Conservation (phyloP, 176 grass and related monocot genomes). For the Carex littledalei region DNA sequence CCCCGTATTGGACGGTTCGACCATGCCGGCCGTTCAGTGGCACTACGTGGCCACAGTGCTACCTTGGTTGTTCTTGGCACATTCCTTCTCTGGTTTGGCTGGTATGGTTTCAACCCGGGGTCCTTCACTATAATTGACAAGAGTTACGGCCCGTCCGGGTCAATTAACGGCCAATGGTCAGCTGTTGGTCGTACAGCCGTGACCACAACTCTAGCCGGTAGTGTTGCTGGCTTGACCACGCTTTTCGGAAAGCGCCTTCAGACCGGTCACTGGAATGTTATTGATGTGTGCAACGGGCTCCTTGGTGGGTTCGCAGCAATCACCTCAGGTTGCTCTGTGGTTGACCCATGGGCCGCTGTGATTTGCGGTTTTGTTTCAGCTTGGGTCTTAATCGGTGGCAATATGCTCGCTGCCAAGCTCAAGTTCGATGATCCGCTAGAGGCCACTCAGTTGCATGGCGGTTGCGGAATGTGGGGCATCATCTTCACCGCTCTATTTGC, state of each 20-base stretch:
- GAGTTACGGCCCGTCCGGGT: constrained; percentile 55
- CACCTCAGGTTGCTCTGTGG: constrained; percentile 81
- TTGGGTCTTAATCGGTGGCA: constrained; percentile 86
- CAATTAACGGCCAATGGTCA: constrained; percentile 83
- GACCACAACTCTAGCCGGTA: constrained; percentile 79
- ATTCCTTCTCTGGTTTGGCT: constrained; percentile 91
- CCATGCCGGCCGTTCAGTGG: constrained; percentile 61
- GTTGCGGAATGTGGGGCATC: constrained; percentile 82
- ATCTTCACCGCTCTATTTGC: constrained; percentile 93
- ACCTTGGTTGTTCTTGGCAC: constrained; percentile 88
- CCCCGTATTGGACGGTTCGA: constrained; percentile 78
- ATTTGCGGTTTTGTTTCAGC: constrained; percentile 92
- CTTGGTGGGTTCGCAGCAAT: constrained; percentile 93
- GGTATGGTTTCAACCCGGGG: constrained; percentile 93
- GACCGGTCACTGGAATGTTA: constrained; percentile 91
- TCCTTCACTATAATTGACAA: constrained; percentile 79
- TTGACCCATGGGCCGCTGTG: constrained; percentile 86
- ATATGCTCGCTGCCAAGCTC: constrained; percentile 56
- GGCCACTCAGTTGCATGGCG: constrained; percentile 90
- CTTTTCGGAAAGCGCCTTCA: constrained; percentile 87
- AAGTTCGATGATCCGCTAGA: constrained; percentile 96
- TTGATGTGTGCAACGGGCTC: constrained; percentile 89
- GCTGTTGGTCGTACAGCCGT: constrained; percentile 89
- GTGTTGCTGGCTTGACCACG: constrained; percentile 79
- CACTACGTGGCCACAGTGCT: constrained; percentile 79